Conservation (phyloP, 164 flowering plant species). For the Magnolia sinica region DNA sequence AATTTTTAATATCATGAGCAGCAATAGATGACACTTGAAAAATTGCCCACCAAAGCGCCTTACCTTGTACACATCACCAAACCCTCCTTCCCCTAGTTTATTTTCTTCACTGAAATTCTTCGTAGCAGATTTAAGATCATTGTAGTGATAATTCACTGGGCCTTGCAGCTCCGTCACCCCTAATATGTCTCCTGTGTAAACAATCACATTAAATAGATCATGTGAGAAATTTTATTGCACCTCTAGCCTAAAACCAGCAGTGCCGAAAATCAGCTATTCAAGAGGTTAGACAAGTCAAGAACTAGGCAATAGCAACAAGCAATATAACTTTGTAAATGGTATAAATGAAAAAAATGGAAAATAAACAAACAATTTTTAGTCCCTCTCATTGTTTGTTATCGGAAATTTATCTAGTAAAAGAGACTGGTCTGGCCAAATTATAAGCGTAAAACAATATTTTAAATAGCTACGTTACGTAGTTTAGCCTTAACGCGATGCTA, state of each 20-base stretch:
- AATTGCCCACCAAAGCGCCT: background rate
- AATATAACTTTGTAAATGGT: background rate
- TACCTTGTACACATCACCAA: constrained; percentile 62
- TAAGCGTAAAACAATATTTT: too few relatives aligned
- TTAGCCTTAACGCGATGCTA: too few relatives aligned
- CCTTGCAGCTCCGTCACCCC: constrained; percentile 37
- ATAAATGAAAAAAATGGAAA: too few relatives aligned
- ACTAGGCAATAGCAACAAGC: background rate
- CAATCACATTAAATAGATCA: background rate
- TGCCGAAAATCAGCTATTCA: too few relatives aligned
- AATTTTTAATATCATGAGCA: background rate
- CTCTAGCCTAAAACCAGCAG: too few relatives aligned
- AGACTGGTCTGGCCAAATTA: too few relatives aligned
- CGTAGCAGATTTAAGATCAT: constrained; percentile 44
- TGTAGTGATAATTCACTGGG: constrained; percentile 37
- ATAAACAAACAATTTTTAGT: too few relatives aligned
- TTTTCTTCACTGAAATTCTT: constrained; percentile 40
- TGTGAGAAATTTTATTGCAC: too few relatives aligned
- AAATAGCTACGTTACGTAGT: too few relatives aligned
- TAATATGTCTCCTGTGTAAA: constrained; percentile 4
- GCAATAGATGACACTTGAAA: background rate
- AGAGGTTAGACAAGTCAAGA: too few relatives aligned
- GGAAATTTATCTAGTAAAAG: too few relatives aligned
- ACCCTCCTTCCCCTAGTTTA: constrained; percentile 63
- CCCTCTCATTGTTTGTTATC: too few relatives aligned